Evolutionary conservation across 805 yeast species (phyloP).

Genomic region (Candida xiaguanensis): DNA sequence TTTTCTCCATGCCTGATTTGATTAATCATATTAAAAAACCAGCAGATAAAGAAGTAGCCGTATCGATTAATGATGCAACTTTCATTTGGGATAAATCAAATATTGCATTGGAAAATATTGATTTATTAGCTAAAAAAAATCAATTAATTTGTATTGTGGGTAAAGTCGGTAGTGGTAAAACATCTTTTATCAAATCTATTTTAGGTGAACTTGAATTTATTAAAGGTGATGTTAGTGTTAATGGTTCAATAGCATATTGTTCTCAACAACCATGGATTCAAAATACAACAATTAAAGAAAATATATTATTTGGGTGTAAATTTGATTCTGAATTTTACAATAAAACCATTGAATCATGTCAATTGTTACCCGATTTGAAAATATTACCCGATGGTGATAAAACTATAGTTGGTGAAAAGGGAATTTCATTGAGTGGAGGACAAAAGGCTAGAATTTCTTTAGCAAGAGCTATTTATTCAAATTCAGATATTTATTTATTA

Average conservation of each 20-base stretch:
- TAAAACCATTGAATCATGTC: constrained; percentile 34
- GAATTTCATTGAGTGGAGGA: constrained; percentile 41
- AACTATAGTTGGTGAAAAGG: constrained; percentile 40
- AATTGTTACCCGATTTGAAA: constrained; percentile 29
- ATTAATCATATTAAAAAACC: constrained; percentile 10
- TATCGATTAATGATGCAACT: constrained; percentile 24
- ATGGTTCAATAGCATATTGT: constrained; percentile 36
- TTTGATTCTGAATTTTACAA: constrained; percentile 27
- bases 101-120: constrained; percentile 27
- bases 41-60: constrained; percentile 20
- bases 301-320: constrained; percentile 33
- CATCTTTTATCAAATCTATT: constrained; percentile 31
- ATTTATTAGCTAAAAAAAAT: constrained; percentile 30
- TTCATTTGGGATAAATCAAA: constrained; percentile 25
- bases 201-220: constrained; percentile 27
- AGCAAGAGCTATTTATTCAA: constrained; percentile 39
- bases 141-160: constrained; percentile 39
- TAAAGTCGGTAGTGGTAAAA: constrained; percentile 37
- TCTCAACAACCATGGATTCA: constrained; percentile 40
- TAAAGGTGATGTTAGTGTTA: constrained; percentile 15
- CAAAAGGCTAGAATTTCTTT: constrained; percentile 39
- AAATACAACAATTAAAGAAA: constrained; percentile 36
- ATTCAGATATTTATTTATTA: constrained; percentile 35
- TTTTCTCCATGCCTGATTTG: constrained; percentile 29
- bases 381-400: constrained; percentile 36